Evolutionary conservation across 805 yeast genomes (phyloP).

Genomic region (Maudiozyma bulderi): DNA sequence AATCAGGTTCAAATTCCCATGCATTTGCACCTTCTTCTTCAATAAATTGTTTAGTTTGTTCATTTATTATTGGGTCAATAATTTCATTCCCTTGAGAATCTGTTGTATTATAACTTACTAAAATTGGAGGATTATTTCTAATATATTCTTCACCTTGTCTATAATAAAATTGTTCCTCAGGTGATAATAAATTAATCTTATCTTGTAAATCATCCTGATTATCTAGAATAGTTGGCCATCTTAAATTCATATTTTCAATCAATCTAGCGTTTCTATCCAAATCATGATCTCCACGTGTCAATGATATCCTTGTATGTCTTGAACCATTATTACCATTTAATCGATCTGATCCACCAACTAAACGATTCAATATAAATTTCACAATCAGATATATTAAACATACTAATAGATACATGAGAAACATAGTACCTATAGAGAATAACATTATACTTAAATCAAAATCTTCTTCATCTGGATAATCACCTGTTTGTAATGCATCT

Average conservation of each 20-base stretch:
- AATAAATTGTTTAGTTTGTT: slow-evolving; percentile 36
- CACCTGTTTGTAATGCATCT: background rate
- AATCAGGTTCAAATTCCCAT: slow-evolving; percentile 68
- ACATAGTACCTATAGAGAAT: slow-evolving; percentile 16
- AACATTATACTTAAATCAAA: slow-evolving; percentile 19
- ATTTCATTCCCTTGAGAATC: slow-evolving; percentile 5
- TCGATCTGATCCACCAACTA: slow-evolving; percentile 4
- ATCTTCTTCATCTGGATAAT: slow-evolving; percentile 14
- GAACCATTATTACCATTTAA: background rate
- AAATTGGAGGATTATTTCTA: slow-evolving; percentile 36
- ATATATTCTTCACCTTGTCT: slow-evolving; percentile 32
- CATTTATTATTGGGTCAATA: slow-evolving; percentile 29
- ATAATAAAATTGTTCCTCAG: slow-evolving; percentile 32
- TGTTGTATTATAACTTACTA: slow-evolving; percentile 20
- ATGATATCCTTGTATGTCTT: slow-evolving; percentile 7
- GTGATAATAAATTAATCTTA: slow-evolving; percentile 50
- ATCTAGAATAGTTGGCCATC: slow-evolving; percentile 50
- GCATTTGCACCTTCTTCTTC: slow-evolving; percentile 86
- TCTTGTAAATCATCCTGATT: slow-evolving; percentile 53
- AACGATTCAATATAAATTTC: slow-evolving; percentile 8
- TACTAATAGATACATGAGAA: slow-evolving; percentile 12
- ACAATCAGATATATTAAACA: slow-evolving; percentile 11
- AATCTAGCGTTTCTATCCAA: background rate
- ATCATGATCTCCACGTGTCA: slow-evolving; percentile 10
- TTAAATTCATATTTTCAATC: slow-evolving; percentile 8